These are phyloP conservation scores for Penicillium sp. DNA, from an alignment of 2,329 filamentous ascomycete genomes.

Conservation along the genomic window DNA sequence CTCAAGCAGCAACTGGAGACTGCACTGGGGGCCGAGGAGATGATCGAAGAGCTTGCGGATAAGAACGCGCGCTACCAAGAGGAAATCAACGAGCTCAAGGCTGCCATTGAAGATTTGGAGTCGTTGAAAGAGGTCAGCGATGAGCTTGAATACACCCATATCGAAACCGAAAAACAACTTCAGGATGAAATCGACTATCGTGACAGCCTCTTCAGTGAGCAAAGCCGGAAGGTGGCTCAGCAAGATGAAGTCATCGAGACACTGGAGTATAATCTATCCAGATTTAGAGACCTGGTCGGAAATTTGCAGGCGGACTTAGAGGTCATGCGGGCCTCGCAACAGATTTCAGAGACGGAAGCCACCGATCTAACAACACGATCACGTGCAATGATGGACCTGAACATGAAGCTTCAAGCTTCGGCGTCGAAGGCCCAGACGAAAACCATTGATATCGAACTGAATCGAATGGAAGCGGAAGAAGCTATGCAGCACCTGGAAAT, in stretches of 20 bases:
- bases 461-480: constrained; percentile 81
- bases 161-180: constrained; percentile 88
- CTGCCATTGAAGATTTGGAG: constrained; percentile 79
- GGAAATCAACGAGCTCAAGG: constrained; percentile 74
- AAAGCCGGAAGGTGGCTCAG: constrained; percentile 63
- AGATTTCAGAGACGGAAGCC: constrained; percentile 86
- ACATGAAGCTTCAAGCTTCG: constrained; percentile 85
- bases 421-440: constrained; percentile 89
- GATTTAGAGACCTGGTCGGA: constrained; percentile 83
- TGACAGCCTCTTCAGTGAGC: constrained; percentile 77
- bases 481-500: constrained; percentile 83
- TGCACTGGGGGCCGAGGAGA: constrained; percentile 80
- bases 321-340: constrained; percentile 85
- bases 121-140: constrained; percentile 87
- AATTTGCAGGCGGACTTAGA: constrained; percentile 80
- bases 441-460: constrained; percentile 84
- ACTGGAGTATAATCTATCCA: constrained; percentile 79
- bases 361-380: constrained; percentile 84
- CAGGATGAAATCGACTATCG: constrained; percentile 89
- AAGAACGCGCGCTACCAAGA: constrained; percentile 79
- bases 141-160: constrained; percentile 87
- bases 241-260: constrained; percentile 79
- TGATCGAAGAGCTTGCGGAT: constrained; percentile 86
- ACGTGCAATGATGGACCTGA: constrained; percentile 92
- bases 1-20: constrained; percentile 86